These are phyloP conservation scores for Alternaria arborescens DNA, from an alignment of 2,329 filamentous ascomycete genomes.

Conservation along the genomic window DNA sequence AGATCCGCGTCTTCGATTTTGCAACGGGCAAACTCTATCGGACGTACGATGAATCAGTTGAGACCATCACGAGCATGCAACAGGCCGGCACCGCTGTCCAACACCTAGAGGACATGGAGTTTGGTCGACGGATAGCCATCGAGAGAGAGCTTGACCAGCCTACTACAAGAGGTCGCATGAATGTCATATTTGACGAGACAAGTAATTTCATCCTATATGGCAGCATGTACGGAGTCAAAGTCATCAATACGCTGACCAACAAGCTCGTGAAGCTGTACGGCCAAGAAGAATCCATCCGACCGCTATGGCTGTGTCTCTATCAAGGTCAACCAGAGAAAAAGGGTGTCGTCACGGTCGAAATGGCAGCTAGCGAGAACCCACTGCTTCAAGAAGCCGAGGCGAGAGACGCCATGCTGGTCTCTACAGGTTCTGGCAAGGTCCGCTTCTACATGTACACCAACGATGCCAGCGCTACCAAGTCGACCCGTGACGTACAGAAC, in stretches of 20 bases:
- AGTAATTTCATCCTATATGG: slow-evolving; percentile 95
- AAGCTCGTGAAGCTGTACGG: slow-evolving; percentile 89
- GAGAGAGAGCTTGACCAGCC: slow-evolving; percentile 85
- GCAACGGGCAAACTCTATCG: slow-evolving; percentile 85
- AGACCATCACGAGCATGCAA: slow-evolving; percentile 92
- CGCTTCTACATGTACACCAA: slow-evolving; percentile 99
- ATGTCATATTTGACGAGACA: slow-evolving; percentile 94
- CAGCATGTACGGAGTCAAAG: slow-evolving; percentile 90
- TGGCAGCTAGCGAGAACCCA: slow-evolving; percentile 95
- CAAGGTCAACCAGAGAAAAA: slow-evolving; percentile 97
- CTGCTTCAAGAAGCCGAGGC: slow-evolving; percentile 90
- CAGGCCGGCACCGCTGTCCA: slow-evolving; percentile 85
- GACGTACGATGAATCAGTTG: slow-evolving; percentile 93
- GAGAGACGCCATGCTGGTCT: slow-evolving; percentile 86
- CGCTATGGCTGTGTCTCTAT: slow-evolving; percentile 85
- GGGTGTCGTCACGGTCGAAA: slow-evolving; percentile 89
- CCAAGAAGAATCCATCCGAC: slow-evolving; percentile 85
- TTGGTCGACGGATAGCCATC: slow-evolving; percentile 83
- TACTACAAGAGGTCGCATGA: slow-evolving; percentile 73
- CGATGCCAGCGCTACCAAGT: slow-evolving; percentile 67
- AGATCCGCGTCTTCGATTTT: slow-evolving; percentile 94
- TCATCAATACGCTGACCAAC: slow-evolving; percentile 95
- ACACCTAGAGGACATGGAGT: slow-evolving; percentile 88
- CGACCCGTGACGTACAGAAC: slow-evolving; percentile 87
- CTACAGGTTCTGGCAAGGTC: slow-evolving; percentile 83